Conservation (phyloP, 2,329 filamentous ascomycete species). For the Monosporascus sp. region DNA sequence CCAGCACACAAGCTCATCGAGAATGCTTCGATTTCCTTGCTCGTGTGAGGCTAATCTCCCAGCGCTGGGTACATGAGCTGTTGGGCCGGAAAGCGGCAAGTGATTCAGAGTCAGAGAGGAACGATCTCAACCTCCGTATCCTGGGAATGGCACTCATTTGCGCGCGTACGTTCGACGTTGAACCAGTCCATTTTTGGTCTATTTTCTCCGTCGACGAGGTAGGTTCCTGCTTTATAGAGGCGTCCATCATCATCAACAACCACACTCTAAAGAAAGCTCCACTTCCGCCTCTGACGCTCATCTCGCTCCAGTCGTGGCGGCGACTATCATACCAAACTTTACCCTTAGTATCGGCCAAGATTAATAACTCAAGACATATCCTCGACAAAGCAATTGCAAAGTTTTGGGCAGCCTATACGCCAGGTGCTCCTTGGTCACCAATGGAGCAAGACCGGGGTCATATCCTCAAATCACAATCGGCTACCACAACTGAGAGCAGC, state of each 20-base stretch:
- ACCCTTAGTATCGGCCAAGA: background rate
- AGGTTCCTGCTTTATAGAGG: background rate
- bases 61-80: background rate
- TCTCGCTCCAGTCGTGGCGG: background rate
- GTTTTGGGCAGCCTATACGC: background rate
- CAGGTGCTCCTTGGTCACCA: background rate
- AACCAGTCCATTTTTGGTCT: background rate
- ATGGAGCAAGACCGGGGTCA: background rate
- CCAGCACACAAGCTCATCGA: background rate
- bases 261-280: constrained; percentile 5
- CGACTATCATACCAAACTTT: background rate
- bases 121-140: background rate
- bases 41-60: background rate
- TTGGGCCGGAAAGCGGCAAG: background rate
- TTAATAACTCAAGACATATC: background rate
- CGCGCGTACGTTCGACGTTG: constrained; percentile 4
- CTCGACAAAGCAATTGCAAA: background rate
- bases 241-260: background rate
- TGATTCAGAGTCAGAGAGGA: background rate
- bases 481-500: background rate
- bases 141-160: constrained; percentile 5
- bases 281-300: background rate
- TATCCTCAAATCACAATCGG: background rate
- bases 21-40: background rate
- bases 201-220: background rate